Evolutionary conservation across 2,329 filamentous ascomycete species (phyloP).

Genomic region (Fusarium mexicanum): DNA sequence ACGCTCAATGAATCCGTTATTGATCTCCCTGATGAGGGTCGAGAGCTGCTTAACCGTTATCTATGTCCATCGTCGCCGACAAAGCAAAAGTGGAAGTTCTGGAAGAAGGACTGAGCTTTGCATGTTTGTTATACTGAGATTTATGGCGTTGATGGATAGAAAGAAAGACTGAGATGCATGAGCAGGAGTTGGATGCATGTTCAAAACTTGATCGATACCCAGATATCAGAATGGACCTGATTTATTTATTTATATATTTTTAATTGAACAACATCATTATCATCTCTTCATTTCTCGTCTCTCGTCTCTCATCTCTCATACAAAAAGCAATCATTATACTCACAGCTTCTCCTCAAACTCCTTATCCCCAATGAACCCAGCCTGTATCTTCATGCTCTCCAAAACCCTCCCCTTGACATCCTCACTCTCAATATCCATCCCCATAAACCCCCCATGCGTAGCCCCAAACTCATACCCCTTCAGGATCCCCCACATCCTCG

Average conservation of each 20-base stretch:
- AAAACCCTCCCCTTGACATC: conserved; percentile 72
- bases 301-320: not conserved
- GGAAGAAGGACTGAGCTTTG: conserved; percentile 40
- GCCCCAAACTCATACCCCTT: conserved; percentile 69
- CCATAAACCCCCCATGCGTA: conserved; percentile 74
- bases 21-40: conserved; percentile 50
- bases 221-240: conserved; percentile 31
- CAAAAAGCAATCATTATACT: not conserved
- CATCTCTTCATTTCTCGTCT: not conserved
- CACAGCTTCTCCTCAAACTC: conserved; percentile 46
- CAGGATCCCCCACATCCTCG: conserved; percentile 75
- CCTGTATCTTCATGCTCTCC: conserved; percentile 81
- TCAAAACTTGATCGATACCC: conserved; percentile 26
- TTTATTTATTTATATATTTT: not conserved
- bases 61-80: conserved; percentile 32
- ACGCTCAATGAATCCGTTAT: conserved; percentile 52
- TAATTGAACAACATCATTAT: conserved; percentile 1
- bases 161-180: not conserved
- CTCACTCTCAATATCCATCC: conserved; percentile 66
- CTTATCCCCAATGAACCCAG: conserved; percentile 58
- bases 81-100: conserved; percentile 44
- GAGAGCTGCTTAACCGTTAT: conserved; percentile 48
- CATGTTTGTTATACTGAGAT: not conserved
- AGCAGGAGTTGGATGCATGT: conserved; percentile 9
- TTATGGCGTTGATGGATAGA: conserved; percentile 2